Evolutionary conservation across 192 early-diverging fungal species (phyloP).

Genomic region (Geosiphon pyriformis): DNA sequence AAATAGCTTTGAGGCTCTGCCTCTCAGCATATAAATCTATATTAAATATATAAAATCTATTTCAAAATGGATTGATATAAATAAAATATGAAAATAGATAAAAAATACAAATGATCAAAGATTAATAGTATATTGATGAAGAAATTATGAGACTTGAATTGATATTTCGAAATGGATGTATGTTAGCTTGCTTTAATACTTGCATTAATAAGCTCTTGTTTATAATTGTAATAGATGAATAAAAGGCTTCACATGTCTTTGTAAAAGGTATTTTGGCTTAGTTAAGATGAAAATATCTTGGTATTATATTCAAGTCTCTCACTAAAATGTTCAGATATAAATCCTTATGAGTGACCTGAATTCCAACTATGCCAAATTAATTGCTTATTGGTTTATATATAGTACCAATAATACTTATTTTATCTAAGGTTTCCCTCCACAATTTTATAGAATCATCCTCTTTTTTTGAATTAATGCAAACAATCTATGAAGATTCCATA

Average conservation of each 20-base stretch:
- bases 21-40: too few species aligned
- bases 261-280: not conserved
- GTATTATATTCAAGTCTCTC: not conserved
- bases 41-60: too few species aligned
- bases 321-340: slow-evolving; percentile 9
- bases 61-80: too few species aligned
- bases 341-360: not conserved
- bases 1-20: too few species aligned
- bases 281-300: slow-evolving; percentile 11
- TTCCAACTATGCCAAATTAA: slow-evolving; percentile 2
- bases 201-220: slow-evolving; percentile 11
- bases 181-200: slow-evolving; percentile 5
- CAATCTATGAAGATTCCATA: not conserved
- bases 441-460: slow-evolving; percentile 5
- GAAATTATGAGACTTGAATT: slow-evolving; percentile 1
- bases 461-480: slow-evolving; percentile 12
- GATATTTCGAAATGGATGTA: slow-evolving; percentile 2
- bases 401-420: not conserved
- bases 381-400: not conserved
- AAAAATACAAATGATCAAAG: too few species aligned
- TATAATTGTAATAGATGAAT: slow-evolving; percentile 5
- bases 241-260: not conserved
- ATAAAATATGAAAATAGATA: too few species aligned
- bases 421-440: slow-evolving; percentile 6
- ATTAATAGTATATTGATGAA: not conserved